These are phyloP conservation scores for Penicillium pancosmium DNA, from an alignment of 495 filamentous ascomycete genomes.

Conservation along the genomic window DNA sequence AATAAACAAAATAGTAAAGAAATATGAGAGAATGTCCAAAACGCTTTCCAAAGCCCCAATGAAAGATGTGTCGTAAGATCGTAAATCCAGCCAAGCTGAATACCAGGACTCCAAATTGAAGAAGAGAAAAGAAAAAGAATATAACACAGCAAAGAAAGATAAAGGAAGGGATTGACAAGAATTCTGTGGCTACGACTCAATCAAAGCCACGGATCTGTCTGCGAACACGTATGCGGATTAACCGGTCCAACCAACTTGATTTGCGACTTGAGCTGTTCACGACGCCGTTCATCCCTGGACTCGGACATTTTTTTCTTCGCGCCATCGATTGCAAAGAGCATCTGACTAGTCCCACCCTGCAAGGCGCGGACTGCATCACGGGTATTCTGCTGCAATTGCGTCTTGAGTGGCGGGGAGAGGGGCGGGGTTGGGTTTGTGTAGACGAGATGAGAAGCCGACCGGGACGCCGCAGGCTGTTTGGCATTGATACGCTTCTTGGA, in stretches of 20 bases:
- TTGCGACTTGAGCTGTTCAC: constrained; percentile 45
- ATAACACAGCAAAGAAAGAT: constrained; percentile 5
- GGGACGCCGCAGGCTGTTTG: constrained; percentile 15
- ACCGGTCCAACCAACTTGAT: constrained; percentile 48
- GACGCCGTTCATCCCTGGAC: constrained; percentile 36
- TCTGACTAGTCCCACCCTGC: constrained; percentile 33
- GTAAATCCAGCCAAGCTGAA: not conserved
- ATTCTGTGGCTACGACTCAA: not conserved
- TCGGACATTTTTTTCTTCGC: constrained; percentile 39
- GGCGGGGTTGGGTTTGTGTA: constrained; percentile 19
- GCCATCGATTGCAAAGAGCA: constrained; percentile 32
- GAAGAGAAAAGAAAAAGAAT: not conserved
- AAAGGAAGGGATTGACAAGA: not conserved
- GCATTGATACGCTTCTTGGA: constrained; percentile 33
- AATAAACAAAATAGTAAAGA: not conserved
- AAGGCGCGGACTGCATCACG: constrained; percentile 35
- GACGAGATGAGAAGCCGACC: constrained; percentile 4
- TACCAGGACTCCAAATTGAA: not conserved
- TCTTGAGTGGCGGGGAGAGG: constrained; percentile 23
- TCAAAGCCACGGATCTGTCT: constrained; percentile 42
- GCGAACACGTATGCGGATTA: constrained; percentile 37
- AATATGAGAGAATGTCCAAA: not conserved
- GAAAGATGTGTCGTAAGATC: constrained; percentile 4
- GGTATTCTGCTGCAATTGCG: constrained; percentile 31
- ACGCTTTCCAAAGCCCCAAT: not conserved